phyloP scores from a whole-genome alignment of 495 filamentous ascomycete species.

The Tuber indicum region DNA sequence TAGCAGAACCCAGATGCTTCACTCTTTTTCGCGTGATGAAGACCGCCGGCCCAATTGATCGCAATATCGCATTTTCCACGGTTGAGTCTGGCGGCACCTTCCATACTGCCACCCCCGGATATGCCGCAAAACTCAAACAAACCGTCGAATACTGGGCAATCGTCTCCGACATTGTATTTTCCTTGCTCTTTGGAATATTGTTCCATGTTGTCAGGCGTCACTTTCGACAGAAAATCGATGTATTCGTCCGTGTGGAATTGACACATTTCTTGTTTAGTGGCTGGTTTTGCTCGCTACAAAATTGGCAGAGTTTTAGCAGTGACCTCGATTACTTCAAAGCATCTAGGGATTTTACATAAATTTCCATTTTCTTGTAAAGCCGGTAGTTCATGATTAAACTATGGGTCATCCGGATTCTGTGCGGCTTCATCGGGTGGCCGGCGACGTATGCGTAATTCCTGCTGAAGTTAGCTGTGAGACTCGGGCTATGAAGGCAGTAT shows the following conservation, averaged over 20 bases:
- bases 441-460: conserved; percentile 82
- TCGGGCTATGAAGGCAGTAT: not conserved
- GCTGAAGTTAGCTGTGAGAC: not conserved
- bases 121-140: conserved; percentile 91
- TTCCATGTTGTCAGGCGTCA: conserved; percentile 99
- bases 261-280: conserved; percentile 94
- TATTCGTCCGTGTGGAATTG: conserved; percentile 99
- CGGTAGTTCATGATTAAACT: conserved; percentile 98
- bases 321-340: not conserved
- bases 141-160: conserved; percentile 95
- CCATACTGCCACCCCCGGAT: conserved; percentile 81
- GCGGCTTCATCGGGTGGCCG: conserved; percentile 98
- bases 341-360: conserved; percentile 70
- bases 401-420: conserved; percentile 94
- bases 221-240: conserved; percentile 78
- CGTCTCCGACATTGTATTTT: conserved; percentile 82
- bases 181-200: conserved; percentile 82
- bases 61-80: conserved; percentile 85
- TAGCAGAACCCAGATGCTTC: conserved; percentile 97
- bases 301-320: conserved; percentile 12
- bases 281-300: conserved; percentile 84
- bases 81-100: conserved; percentile 83
- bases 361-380: conserved; percentile 97
- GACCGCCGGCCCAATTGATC: conserved; percentile 96
- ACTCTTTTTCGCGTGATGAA: conserved; percentile 95